Evolutionary conservation across 202 grass and related monocot species (phyloP).

Genomic region (Cymbopogon flexuosus): DNA sequence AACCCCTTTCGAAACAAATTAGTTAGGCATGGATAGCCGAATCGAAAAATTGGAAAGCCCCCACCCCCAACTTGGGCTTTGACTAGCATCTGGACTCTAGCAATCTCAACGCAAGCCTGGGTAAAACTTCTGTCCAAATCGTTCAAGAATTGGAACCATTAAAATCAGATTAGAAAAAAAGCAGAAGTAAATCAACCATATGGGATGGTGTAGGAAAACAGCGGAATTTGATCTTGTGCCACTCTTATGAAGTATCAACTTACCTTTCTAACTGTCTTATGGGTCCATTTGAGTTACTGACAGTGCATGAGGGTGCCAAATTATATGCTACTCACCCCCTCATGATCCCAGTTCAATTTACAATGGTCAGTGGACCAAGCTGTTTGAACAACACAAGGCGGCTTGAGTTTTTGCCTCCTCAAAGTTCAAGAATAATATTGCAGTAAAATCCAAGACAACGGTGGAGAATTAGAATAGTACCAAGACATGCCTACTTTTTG

Average conservation of each 20-base stretch:
- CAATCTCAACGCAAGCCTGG: not conserved
- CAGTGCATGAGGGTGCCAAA: not conserved
- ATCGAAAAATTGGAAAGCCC: not conserved
- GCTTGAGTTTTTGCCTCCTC: slow-evolving; percentile 16
- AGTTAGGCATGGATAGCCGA: too few relatives aligned
- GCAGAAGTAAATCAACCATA: not conserved
- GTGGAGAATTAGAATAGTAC: slow-evolving; percentile 47
- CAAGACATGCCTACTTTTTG: slow-evolving; percentile 52
- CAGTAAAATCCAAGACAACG: slow-evolving; percentile 37
- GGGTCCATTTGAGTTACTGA: not conserved
- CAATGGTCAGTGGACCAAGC: not conserved
- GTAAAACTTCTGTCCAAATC: slow-evolving; percentile 11
- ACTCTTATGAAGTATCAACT: not conserved
- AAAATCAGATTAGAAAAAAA: slow-evolving; percentile 5
- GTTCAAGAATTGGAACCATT: not conserved
- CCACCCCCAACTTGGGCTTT: not conserved
- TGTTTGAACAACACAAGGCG: not conserved
- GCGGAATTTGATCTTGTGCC: too few relatives aligned
- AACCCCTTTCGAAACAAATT: too few relatives aligned
- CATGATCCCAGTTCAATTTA: not conserved
- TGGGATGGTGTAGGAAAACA: too few relatives aligned
- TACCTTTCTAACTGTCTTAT: not conserved
- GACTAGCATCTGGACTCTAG: not conserved
- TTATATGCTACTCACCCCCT: not conserved
- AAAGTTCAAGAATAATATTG: slow-evolving; percentile 39